These are phyloP conservation scores for Leptoxyphium fumago DNA, from an alignment of 2,329 filamentous ascomycete species.

Conservation along the genomic window DNA sequence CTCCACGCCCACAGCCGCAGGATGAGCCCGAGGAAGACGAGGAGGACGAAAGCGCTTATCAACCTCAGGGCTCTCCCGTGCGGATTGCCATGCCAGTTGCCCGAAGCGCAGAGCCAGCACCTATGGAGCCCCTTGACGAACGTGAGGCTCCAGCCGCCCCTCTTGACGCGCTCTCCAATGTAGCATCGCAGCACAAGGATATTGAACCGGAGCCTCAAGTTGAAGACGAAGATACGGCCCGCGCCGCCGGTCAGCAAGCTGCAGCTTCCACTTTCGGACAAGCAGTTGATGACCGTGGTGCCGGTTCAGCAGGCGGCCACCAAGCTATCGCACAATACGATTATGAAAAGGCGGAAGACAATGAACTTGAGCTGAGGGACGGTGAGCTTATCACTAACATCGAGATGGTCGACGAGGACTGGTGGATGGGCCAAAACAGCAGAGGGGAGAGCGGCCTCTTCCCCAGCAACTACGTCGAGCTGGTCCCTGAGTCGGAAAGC, in stretches of 20 bases:
- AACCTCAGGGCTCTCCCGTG: conserved; percentile 54
- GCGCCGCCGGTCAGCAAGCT: conserved; percentile 37
- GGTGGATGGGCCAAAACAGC: conserved; percentile 92
- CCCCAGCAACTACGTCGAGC: conserved; percentile 91
- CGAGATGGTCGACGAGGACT: conserved; percentile 94
- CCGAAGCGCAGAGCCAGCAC: conserved; percentile 38
- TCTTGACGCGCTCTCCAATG: conserved; percentile 42
- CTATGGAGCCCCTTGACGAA: conserved; percentile 37
- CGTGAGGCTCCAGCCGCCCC: not conserved
- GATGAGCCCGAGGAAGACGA: conserved; percentile 16
- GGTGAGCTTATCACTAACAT: conserved; percentile 82
- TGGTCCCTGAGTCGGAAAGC: conserved; percentile 42
- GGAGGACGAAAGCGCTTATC: conserved; percentile 24
- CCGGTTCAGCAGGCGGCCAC: conserved; percentile 38
- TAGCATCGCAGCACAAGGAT: conserved; percentile 49
- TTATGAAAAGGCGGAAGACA: conserved; percentile 95
- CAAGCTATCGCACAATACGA: conserved; percentile 79
- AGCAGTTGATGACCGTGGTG: conserved; percentile 24
- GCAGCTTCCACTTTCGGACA: conserved; percentile 30
- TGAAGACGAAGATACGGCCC: conserved; percentile 39
- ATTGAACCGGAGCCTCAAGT: conserved; percentile 49
- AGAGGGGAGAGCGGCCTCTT: conserved; percentile 79
- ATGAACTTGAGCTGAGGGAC: conserved; percentile 82
- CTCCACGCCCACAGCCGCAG: conserved; percentile 22
- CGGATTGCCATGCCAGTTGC: conserved; percentile 75